phyloP scores from a whole-genome alignment of 2,329 filamentous ascomycete genomes.

The Gaeumannomyces sp. region DNA sequence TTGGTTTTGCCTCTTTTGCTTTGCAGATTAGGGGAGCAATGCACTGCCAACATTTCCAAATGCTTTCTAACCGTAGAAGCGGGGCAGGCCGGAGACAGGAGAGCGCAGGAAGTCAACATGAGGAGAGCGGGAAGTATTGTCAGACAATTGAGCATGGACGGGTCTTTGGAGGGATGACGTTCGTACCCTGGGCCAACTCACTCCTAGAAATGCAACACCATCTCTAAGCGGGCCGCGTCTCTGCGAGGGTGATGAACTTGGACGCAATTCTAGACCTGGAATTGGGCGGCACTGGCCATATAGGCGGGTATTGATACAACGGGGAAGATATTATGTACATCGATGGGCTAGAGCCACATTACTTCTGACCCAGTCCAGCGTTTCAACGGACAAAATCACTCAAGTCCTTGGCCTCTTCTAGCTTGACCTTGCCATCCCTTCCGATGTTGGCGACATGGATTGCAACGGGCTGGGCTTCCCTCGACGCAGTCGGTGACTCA shows the following conservation, averaged over 20 bases:
- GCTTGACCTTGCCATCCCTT: slow-evolving; percentile 59
- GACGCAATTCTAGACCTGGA: neutral
- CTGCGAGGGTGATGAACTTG: neutral
- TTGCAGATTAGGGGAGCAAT: too few relatives aligned
- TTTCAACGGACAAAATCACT: slow-evolving; percentile 45
- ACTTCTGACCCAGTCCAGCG: neutral
- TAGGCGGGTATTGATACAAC: neutral
- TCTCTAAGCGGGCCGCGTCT: too few relatives aligned
- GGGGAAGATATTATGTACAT: neutral
- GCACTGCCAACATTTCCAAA: too few relatives aligned
- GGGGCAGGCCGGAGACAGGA: too few relatives aligned
- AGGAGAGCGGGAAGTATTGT: too few relatives aligned
- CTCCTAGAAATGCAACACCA: too few relatives aligned
- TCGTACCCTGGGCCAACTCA: too few relatives aligned
- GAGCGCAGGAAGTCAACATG: too few relatives aligned
- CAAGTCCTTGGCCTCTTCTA: slow-evolving; percentile 53
- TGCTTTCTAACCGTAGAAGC: too few relatives aligned
- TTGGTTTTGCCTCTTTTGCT: too few relatives aligned
- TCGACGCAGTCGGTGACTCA: slow-evolving; percentile 22
- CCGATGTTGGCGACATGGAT: slow-evolving; percentile 52
- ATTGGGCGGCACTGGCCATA: neutral
- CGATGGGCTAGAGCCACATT: neutral
- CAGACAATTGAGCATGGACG: too few relatives aligned
- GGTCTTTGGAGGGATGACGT: too few relatives aligned
- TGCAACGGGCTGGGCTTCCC: slow-evolving; percentile 31